A percentile compares a stretch with the other conserved stretches of the same genome.
Evolutionary conservation across 305 asterid genomes (phyloP).

Genomic region (Plantago lanceolata): DNA sequence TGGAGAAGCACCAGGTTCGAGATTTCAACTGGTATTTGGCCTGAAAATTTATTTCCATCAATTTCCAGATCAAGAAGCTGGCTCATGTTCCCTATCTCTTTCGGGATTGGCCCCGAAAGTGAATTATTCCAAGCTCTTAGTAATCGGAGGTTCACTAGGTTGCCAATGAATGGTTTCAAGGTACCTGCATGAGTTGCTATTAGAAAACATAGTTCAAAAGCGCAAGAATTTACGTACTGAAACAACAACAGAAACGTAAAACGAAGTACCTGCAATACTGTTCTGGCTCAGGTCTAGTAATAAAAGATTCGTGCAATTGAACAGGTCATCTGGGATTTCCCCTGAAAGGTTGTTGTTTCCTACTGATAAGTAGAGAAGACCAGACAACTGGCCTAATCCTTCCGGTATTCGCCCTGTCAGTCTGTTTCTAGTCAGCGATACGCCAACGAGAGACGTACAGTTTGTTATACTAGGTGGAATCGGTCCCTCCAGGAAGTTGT

Average conservation of each 20-base stretch:
- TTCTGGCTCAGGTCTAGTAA: conserved; percentile 39
- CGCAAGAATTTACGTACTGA: background rate
- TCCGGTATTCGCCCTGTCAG: conserved; percentile 50
- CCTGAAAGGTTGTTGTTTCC: conserved; percentile 49
- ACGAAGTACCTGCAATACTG: conserved; percentile 31
- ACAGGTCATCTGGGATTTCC: conserved; percentile 56
- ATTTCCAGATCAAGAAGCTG: conserved; percentile 43
- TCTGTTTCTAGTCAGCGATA: conserved; percentile 34
- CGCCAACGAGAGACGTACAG: conserved; percentile 50
- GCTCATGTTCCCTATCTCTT: conserved; percentile 56
- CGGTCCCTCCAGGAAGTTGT: conserved; percentile 50
- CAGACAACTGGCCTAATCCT: conserved; percentile 41
- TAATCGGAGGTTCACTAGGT: conserved; percentile 39
- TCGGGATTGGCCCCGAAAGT: conserved; percentile 53
- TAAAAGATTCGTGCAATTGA: conserved; percentile 50
- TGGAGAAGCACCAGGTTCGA: conserved; percentile 59
- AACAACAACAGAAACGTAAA: background rate
- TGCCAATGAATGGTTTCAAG: conserved; percentile 44
- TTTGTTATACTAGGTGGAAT: conserved; percentile 60
- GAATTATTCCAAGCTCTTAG: conserved; percentile 33
- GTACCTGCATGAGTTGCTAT: conserved; percentile 36
- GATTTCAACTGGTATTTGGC: conserved; percentile 50
- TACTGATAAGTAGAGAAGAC: conserved; percentile 47
- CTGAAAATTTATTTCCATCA: conserved; percentile 49
- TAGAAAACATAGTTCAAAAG: background rate